Conservation (phyloP, 225 moss, liverwort and hornwort genomes). For the Polytrichum formosum region DNA sequence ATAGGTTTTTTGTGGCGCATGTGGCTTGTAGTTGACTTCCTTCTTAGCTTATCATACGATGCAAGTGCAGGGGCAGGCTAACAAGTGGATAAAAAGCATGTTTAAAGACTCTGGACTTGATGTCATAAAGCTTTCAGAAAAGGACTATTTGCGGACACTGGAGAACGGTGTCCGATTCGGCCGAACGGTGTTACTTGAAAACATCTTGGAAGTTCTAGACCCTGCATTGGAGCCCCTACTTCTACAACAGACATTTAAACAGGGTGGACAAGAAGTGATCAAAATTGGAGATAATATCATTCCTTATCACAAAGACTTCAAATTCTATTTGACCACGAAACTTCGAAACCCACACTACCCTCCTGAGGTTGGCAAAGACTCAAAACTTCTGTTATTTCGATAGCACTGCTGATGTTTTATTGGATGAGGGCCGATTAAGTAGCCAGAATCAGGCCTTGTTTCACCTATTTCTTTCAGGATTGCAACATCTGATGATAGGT, state of each 20-base stretch:
- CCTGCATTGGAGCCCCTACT: conserved; percentile 85
- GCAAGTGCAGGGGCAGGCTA: conserved; percentile 88
- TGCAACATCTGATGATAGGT: too few relatives aligned
- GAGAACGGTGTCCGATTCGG: conserved; percentile 89
- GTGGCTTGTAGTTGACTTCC: background rate
- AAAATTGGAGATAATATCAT: conserved; percentile 93
- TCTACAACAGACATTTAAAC: conserved; percentile 79
- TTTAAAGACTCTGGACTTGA: conserved; percentile 84
- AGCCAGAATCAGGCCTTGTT: too few relatives aligned
- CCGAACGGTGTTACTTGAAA: conserved; percentile 66
- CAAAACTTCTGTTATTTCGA: too few relatives aligned
- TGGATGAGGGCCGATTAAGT: too few relatives aligned
- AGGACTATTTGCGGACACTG: conserved; percentile 77
- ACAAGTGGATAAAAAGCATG: conserved; percentile 95
- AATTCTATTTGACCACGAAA: conserved; percentile 84
- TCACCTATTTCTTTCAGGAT: too few relatives aligned
- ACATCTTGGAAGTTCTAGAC: conserved; percentile 75
- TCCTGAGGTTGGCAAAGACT: conserved; percentile 55
- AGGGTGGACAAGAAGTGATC: conserved; percentile 90
- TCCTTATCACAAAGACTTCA: conserved; percentile 85
- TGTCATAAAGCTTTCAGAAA: conserved; percentile 81
- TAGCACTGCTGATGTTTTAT: too few relatives aligned
- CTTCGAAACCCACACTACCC: conserved; percentile 84
- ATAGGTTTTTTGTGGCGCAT: too few relatives aligned
- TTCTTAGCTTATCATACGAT: background rate